phyloP scores from a whole-genome alignment of 2,329 filamentous ascomycete genomes.

The Pyrenophora seminiperda region DNA sequence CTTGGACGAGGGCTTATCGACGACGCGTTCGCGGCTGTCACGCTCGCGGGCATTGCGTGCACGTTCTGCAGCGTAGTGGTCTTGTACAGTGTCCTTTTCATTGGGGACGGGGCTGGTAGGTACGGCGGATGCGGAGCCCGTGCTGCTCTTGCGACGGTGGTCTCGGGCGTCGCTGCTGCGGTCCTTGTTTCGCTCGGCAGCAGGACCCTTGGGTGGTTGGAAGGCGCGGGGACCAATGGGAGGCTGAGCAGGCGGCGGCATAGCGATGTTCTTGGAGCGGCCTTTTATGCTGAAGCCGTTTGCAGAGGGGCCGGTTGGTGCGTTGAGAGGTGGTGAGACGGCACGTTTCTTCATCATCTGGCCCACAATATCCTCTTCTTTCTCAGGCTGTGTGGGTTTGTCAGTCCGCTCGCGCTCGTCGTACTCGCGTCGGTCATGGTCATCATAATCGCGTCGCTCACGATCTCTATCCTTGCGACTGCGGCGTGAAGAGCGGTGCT shows the following conservation, averaged over 20 bases:
- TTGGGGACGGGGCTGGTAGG: slow-evolving; percentile 23
- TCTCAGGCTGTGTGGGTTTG: slow-evolving; percentile 12
- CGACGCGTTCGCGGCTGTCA: slow-evolving; percentile 35
- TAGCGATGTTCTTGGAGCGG: slow-evolving; percentile 28
- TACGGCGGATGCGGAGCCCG: slow-evolving; percentile 19
- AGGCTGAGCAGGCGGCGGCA: slow-evolving; percentile 42
- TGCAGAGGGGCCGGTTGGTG: slow-evolving; percentile 47
- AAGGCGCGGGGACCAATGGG: slow-evolving; percentile 45
- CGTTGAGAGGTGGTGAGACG: slow-evolving; percentile 42
- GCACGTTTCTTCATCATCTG: slow-evolving; percentile 37
- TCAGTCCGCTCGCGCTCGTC: slow-evolving; percentile 29
- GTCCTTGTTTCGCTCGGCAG: slow-evolving; percentile 42
- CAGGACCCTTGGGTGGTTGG: slow-evolving; percentile 46
- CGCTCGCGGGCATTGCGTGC: slow-evolving; percentile 53
- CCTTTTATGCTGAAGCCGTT: slow-evolving; percentile 55
- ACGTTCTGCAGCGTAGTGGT: slow-evolving; percentile 72
- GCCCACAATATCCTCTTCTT: slow-evolving; percentile 32
- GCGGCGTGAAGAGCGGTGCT: slow-evolving; percentile 49
- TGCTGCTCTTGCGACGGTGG: slow-evolving; percentile 28
- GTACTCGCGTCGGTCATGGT: slow-evolving; percentile 28
- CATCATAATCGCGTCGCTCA: slow-evolving; percentile 32
- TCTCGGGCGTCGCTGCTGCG: slow-evolving; percentile 22
- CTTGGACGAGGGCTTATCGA: slow-evolving; percentile 27
- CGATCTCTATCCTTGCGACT: slow-evolving; percentile 52
- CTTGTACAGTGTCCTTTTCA: slow-evolving; percentile 34